phyloP scores from a whole-genome alignment of 805 yeast genomes.

The Kurtzmaniella fragi region DNA sequence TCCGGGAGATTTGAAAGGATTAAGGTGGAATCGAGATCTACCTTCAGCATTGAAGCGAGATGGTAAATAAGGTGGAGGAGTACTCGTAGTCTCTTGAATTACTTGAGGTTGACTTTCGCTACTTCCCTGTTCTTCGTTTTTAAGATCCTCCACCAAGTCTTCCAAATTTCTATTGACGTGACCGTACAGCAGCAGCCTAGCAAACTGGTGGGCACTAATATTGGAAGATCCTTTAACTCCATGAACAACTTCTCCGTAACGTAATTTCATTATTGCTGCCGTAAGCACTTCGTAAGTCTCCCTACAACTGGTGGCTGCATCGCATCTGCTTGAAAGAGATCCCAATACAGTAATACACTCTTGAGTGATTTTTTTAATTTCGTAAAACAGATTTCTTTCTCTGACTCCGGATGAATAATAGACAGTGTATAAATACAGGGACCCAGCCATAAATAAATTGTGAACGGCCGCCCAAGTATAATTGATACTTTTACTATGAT shows the following conservation, averaged over 20 bases:
- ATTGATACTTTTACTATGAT: conserved; percentile 55
- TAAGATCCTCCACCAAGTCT: conserved; percentile 29
- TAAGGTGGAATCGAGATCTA: too few species aligned
- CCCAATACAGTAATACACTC: conserved; percentile 55
- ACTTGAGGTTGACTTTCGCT: too few species aligned
- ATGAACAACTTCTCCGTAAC: conserved; percentile 34
- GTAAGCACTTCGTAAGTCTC: conserved; percentile 68
- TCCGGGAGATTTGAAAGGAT: conserved; percentile 1
- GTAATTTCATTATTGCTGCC: conserved; percentile 63
- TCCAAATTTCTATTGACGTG: conserved; percentile 35
- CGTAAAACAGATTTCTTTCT: conserved; percentile 38
- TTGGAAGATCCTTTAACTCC: conserved; percentile 16
- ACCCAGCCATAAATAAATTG: conserved; percentile 83
- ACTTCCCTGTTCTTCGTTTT: not conserved
- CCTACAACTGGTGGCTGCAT: conserved; percentile 69
- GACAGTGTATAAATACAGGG: conserved; percentile 72
- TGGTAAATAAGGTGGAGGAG: too few species aligned
- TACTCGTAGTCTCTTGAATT: too few species aligned
- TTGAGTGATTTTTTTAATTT: conserved; percentile 43
- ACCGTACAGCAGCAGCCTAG: conserved; percentile 27
- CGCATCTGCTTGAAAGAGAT: conserved; percentile 64
- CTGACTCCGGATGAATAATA: conserved; percentile 62
- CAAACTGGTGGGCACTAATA: conserved; percentile 14
- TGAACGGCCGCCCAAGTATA: conserved; percentile 94
- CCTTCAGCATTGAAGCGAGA: too few species aligned